Evolutionary conservation across 2,329 filamentous ascomycete species (phyloP).

Genomic region (Mariannaea sp.): DNA sequence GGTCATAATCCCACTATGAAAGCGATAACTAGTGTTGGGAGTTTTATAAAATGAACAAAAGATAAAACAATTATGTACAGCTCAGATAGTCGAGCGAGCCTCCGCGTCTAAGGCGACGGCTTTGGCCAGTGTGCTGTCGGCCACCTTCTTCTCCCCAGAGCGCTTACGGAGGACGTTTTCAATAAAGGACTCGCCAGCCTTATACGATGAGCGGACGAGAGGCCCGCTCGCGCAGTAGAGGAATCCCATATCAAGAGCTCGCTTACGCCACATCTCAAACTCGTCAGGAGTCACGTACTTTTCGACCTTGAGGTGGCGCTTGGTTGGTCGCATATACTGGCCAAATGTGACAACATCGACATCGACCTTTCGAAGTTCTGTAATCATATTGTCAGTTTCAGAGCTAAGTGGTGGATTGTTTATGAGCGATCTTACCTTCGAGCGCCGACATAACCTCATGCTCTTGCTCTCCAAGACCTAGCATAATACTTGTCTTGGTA

Average conservation of each 20-base stretch:
- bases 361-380: constrained; percentile 76
- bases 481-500: constrained; percentile 99
- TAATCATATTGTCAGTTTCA: constrained; percentile 22
- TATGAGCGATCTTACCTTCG: constrained; percentile 55
- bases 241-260: constrained; percentile 93
- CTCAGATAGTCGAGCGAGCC: constrained; percentile 31
- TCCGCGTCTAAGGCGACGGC: constrained; percentile 47
- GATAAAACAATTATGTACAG: not conserved
- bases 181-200: constrained; percentile 97
- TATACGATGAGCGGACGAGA: constrained; percentile 92
- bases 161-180: constrained; percentile 96
- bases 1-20: constrained; percentile 34
- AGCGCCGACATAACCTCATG: constrained; percentile 81
- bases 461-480: constrained; percentile 91
- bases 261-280: constrained; percentile 89
- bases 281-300: constrained; percentile 90
- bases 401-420: not conserved
- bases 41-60: constrained; percentile 1
- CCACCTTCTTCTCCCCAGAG: constrained; percentile 50
- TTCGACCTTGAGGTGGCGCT: constrained; percentile 95
- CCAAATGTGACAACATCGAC: constrained; percentile 98
- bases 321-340: constrained; percentile 99
- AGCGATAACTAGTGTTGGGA: constrained; percentile 8
- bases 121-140: constrained; percentile 44
- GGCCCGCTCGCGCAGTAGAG: constrained; percentile 94